phyloP scores from a whole-genome alignment of 2,329 filamentous ascomycete genomes.

The Ascochyta pisi region DNA sequence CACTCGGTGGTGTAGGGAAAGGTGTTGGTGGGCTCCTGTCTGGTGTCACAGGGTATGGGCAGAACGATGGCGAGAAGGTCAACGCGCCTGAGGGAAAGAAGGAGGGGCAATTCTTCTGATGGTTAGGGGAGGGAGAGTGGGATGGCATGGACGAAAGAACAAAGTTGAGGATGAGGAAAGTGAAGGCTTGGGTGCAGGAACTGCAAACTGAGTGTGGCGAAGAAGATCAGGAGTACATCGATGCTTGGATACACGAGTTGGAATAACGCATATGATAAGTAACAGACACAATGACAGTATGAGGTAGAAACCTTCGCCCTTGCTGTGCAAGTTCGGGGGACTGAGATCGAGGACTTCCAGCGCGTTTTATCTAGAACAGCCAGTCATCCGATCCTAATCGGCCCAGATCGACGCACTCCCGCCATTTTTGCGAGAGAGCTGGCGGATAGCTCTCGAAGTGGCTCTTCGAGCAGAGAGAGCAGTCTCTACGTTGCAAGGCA shows the following conservation, averaged over 20 bases:
- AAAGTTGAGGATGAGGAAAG: slow-evolving; percentile 8
- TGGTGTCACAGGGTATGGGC: slow-evolving; percentile 36
- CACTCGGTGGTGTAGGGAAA: slow-evolving; percentile 50
- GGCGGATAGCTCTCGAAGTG: too few species aligned
- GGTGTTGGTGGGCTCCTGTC: slow-evolving; percentile 48
- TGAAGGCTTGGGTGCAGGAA: slow-evolving; percentile 13
- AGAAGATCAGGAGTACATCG: slow-evolving; percentile 17
- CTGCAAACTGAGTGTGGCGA: slow-evolving; percentile 12
- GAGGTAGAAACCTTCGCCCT: background rate
- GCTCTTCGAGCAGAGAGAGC: too few species aligned
- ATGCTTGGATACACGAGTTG: slow-evolving; percentile 15
- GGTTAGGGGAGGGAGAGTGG: slow-evolving; percentile 14
- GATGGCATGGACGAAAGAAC: slow-evolving; percentile 10
- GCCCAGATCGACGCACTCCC: too few species aligned
- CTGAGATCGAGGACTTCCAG: too few species aligned
- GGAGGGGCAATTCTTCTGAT: slow-evolving; percentile 19
- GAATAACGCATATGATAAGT: background rate
- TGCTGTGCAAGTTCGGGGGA: background rate
- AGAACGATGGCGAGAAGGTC: slow-evolving; percentile 28
- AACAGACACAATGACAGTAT: background rate
- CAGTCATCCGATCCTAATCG: too few species aligned
- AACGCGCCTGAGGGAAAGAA: slow-evolving; percentile 22
- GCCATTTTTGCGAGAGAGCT: too few species aligned
- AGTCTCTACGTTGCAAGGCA: too few species aligned
- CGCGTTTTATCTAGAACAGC: too few species aligned